A percentile compares a stretch with the other conserved stretches of the same genome.
These are phyloP conservation scores for Globisporangium sylvaticum DNA, from an alignment of 352 stramenopile genomes.

Conservation along the genomic window DNA sequence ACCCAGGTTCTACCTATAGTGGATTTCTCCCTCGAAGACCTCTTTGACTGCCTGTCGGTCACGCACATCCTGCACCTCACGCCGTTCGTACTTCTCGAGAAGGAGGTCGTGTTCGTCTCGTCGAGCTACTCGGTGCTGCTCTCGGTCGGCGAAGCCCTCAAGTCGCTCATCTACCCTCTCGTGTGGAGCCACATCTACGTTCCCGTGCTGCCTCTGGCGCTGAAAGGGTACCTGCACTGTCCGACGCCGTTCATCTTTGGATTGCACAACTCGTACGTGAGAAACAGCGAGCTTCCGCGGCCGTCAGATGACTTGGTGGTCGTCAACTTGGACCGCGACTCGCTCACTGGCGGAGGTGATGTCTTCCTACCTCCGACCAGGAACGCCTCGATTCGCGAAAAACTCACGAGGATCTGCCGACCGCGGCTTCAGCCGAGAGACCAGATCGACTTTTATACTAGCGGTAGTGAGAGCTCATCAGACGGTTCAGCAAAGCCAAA, in stretches of 20 bases:
- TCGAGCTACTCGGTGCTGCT: constrained; percentile 67
- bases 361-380: constrained; percentile 33
- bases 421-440: constrained; percentile 34
- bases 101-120: constrained; percentile 69
- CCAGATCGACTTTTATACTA: constrained; percentile 21
- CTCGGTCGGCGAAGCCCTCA: constrained; percentile 48
- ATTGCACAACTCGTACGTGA: constrained; percentile 56
- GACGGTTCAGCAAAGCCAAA: background rate
- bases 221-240: constrained; percentile 70
- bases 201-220: constrained; percentile 50
- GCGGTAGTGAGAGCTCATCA: background rate
- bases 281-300: constrained; percentile 39
- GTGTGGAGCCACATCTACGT: constrained; percentile 80
- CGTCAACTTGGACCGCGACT: constrained; percentile 56
- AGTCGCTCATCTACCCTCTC: constrained; percentile 50
- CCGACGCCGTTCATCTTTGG: constrained; percentile 80
- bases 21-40: constrained; percentile 39
- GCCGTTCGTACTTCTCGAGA: constrained; percentile 57
- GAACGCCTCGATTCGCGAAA: constrained; percentile 31
- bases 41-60: constrained; percentile 59
- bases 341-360: constrained; percentile 44
- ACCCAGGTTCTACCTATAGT: constrained; percentile 8
- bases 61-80: constrained; percentile 60
- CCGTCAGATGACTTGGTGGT: constrained; percentile 47
- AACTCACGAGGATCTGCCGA: constrained; percentile 37